phyloP scores from a whole-genome alignment of 2,329 filamentous ascomycete genomes.

The Chrysoporthe puriensis region DNA sequence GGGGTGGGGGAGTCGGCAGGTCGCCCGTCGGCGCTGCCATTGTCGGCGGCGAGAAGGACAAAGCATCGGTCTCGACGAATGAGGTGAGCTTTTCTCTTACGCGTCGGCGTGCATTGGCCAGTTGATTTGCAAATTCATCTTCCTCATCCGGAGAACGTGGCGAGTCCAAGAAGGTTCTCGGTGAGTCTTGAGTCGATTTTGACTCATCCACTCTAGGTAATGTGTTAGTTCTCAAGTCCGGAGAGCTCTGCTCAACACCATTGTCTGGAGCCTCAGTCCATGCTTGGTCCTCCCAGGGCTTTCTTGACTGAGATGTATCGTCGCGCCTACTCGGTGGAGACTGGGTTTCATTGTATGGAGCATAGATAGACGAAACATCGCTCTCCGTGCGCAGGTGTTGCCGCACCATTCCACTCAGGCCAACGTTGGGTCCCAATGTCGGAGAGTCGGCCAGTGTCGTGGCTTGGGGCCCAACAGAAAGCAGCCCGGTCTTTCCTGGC shows the following conservation, averaged over 20 bases:
- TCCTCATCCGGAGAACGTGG: constrained; percentile 48
- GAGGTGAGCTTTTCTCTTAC: constrained; percentile 75
- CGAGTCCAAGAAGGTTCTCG: constrained; percentile 15
- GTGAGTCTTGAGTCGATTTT: background rate
- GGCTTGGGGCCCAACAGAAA: constrained; percentile 31
- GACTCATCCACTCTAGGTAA: background rate
- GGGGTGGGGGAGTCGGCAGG: constrained; percentile 37
- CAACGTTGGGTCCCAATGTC: constrained; percentile 70
- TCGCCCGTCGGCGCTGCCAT: constrained; percentile 42
- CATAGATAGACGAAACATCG: constrained; percentile 79
- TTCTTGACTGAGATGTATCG: constrained; percentile 6
- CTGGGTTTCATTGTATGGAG: constrained; percentile 35
- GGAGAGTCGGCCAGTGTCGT: constrained; percentile 68
- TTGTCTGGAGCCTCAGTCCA: background rate
- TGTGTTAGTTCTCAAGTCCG: constrained; percentile 22
- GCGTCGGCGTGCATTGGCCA: constrained; percentile 70
- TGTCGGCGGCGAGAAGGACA: constrained; percentile 41
- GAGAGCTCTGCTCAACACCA: constrained; percentile 28
- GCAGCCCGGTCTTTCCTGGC: constrained; percentile 33
- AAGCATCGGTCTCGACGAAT: constrained; percentile 66
- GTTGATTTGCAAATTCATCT: constrained; percentile 73
- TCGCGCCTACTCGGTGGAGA: constrained; percentile 13
- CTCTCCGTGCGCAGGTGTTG: constrained; percentile 84
- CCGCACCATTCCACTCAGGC: constrained; percentile 79
- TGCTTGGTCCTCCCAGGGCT: constrained; percentile 15